These are phyloP conservation scores for Hortiboletus campestris DNA, from an alignment of 768 basidiomycete species.

Conservation along the genomic window DNA sequence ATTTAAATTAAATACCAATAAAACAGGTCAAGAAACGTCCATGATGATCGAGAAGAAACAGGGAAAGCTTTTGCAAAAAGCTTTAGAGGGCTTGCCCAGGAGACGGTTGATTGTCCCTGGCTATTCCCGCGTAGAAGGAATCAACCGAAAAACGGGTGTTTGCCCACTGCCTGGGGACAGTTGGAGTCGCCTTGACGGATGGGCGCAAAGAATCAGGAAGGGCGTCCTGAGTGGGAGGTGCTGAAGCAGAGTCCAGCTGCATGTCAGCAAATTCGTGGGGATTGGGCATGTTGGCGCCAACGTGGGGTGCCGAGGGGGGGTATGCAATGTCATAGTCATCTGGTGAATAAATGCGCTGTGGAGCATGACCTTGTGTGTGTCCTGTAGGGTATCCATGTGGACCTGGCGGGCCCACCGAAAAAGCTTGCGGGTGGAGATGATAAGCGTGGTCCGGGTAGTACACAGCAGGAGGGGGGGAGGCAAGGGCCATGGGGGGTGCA, in stretches of 20 bases:
- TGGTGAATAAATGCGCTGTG: slow-evolving; percentile 26
- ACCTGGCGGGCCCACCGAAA: background rate
- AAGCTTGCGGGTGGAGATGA: slow-evolving; percentile 9
- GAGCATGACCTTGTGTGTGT: slow-evolving; percentile 14
- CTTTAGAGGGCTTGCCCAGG: slow-evolving; percentile 19
- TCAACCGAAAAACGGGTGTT: slow-evolving; percentile 25
- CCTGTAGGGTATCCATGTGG: background rate
- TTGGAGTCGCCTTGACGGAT: slow-evolving; percentile 1
- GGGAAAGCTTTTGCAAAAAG: slow-evolving; percentile 1
- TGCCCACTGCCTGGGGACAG: slow-evolving; percentile 6
- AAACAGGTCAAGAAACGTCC: slow-evolving; percentile 4
- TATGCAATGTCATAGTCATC: slow-evolving; percentile 25
- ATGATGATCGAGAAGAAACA: background rate
- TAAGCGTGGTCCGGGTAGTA: slow-evolving; percentile 27
- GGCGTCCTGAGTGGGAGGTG: background rate
- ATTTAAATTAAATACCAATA: slow-evolving; percentile 24
- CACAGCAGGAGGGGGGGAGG: slow-evolving; percentile 15
- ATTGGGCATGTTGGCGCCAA: slow-evolving; percentile 12
- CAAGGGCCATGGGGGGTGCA: slow-evolving; percentile 15
- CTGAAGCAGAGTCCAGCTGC: slow-evolving; percentile 11
- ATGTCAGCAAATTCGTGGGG: slow-evolving; percentile 7
- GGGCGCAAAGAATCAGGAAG: slow-evolving; percentile 17
- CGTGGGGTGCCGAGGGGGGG: slow-evolving; percentile 18
- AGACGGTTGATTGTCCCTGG: slow-evolving; percentile 1
- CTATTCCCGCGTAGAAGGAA: slow-evolving; percentile 30